Base-by-base conservation (phyloP, 1,284 basidiomycete species). In the Vanrija pseudolonga region DNA sequence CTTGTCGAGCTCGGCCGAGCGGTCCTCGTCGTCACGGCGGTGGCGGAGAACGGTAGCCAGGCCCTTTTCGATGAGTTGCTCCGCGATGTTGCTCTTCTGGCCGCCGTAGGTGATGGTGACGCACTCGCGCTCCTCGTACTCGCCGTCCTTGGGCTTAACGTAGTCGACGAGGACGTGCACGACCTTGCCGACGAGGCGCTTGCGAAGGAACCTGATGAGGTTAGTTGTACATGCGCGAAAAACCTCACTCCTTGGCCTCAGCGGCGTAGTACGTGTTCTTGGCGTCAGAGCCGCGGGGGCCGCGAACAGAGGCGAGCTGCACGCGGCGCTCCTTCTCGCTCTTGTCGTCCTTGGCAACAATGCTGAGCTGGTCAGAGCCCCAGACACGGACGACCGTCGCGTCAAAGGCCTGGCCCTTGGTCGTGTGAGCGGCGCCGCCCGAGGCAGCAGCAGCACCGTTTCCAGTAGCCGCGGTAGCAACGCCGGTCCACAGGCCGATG, bases 1-100 rank as follows among this genome's bases (percentile, higher is more conserved):
- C 74, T 91, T 90, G 78, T 98, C 95, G 64, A 90, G 92, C 71
- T 97, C 94, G 14, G 88, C 83, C 19, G 93, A 95, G 48, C 93
- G 85, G 65, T 95, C 90, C 75, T 98, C 95, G 69, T 98, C 95
- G 65, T 96, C 94, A 41, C 90, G 85, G 65, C 86, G 88, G 76
- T 98, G 95, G 47, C 94, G 85, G 43, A 97, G 85, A 9, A 90
- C 89, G 50, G 86, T 88, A 3, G 91, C 91, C 12, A 96, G 79
- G 46, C 95, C 95, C 67, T 91, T 91, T 71, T 96, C 92, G 57
- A 97, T 86, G 36, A 98, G 80, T 69, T 93, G 88, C 69, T 95
- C 90, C 2, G 92, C 88, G 46, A 98, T 80, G 71, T 96, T 97
- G 53, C 88, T 77, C 67, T 85, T 86, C 63, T 86, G 84, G 32